Evolutionary conservation across 2,329 filamentous ascomycete genomes (phyloP).

Genomic region (Aureobasidium sp.): DNA sequence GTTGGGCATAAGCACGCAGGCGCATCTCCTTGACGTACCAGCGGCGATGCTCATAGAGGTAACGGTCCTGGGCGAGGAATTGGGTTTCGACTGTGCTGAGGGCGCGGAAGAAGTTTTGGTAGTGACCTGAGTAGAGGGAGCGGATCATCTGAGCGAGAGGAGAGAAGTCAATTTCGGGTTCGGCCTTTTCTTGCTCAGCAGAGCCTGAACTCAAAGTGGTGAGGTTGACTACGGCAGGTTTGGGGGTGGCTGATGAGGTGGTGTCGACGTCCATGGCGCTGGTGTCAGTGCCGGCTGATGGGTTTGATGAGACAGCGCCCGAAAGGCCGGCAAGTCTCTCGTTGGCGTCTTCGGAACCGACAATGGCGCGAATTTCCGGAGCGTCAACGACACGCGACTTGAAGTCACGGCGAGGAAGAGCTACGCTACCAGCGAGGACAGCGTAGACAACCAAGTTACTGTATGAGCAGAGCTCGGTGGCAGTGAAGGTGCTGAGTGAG

Average conservation of each 20-base stretch:
- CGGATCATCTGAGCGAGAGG: slow-evolving; percentile 80
- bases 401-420: slow-evolving; percentile 94
- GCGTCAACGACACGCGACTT: slow-evolving; percentile 98
- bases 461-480: slow-evolving; percentile 97
- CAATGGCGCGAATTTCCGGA: slow-evolving; percentile 94
- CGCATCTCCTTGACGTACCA: slow-evolving; percentile 99
- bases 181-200: slow-evolving; percentile 64
- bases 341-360: slow-evolving; percentile 65
- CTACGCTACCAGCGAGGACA: slow-evolving; percentile 86
- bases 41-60: slow-evolving; percentile 87
- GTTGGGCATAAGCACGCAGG: slow-evolving; percentile 88
- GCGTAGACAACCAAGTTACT: slow-evolving; percentile 91
- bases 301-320: slow-evolving; percentile 72
- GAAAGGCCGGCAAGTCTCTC: slow-evolving; percentile 78
- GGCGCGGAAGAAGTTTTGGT: slow-evolving; percentile 86
- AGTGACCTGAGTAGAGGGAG: slow-evolving; percentile 88
- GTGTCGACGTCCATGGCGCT: slow-evolving; percentile 38
- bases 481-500: slow-evolving; percentile 95
- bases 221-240: slow-evolving; percentile 74
- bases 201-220: slow-evolving; percentile 64
- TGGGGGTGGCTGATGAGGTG: slow-evolving; percentile 39
- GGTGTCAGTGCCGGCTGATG: slow-evolving; percentile 64
- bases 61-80: slow-evolving; percentile 89
- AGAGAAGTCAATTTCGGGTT: slow-evolving; percentile 80
- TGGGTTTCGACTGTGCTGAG: slow-evolving; percentile 84